Conservation (phyloP, 768 basidiomycete genomes). For the Coprinopsis sp. region DNA sequence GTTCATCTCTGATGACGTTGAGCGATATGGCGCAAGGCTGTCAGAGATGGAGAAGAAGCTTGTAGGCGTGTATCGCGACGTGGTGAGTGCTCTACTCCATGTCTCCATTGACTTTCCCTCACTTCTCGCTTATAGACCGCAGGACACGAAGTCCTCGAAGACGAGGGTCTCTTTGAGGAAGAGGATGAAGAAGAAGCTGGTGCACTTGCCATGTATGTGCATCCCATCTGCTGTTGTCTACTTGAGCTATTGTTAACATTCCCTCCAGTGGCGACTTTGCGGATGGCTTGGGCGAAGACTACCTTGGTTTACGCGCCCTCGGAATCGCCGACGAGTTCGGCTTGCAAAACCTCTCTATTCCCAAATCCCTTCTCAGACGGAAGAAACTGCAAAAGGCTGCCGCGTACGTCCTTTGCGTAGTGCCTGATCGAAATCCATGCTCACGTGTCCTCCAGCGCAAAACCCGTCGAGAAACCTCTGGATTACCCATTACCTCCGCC, state of each 20-base stretch:
- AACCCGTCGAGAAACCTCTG: conserved; percentile 69
- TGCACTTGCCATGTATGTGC: conserved; percentile 33
- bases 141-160: conserved; percentile 39
- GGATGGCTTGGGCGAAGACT: conserved; percentile 86
- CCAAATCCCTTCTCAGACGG: conserved; percentile 69
- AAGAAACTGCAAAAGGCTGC: conserved; percentile 46
- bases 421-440: background rate
- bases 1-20: conserved; percentile 85
- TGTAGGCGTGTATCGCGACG: conserved; percentile 75
- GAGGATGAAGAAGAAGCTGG: conserved; percentile 44
- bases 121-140: conserved; percentile 24
- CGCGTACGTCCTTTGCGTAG: conserved; percentile 38
- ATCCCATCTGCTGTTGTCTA: background rate
- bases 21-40: conserved; percentile 74
- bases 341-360: conserved; percentile 70
- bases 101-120: conserved; percentile 1
- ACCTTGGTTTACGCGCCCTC: conserved; percentile 81
- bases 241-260: conserved; percentile 5
- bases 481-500: conserved; percentile 84
- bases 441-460: conserved; percentile 35
- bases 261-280: conserved; percentile 74
- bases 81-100: conserved; percentile 41
- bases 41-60: conserved; percentile 84
- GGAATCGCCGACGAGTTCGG: conserved; percentile 87
- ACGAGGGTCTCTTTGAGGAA: conserved; percentile 48